Base-by-base conservation (phyloP, 495 filamentous ascomycete genomes). In the Lepraria neglecta region DNA sequence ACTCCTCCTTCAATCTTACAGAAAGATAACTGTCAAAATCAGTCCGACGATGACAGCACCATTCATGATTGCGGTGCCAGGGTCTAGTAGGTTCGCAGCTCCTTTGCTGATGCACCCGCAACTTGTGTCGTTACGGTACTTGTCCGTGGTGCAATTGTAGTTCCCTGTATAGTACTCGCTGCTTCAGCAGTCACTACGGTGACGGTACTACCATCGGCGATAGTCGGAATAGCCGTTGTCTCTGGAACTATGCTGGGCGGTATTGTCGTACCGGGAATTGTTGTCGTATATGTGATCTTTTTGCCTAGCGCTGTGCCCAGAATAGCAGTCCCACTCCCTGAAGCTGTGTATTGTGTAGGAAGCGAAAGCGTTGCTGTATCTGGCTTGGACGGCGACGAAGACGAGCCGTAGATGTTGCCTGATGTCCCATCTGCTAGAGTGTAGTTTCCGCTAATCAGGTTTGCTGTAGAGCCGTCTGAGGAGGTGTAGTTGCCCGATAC, bases 401-500 rank as follows among this genome's bases (percentile, higher is more conserved):
- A 42, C 0, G 67, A 61, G 31, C 55, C 62, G 57, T 78, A 78
- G 11, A 78, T 70, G 47, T 76, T 73, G 33, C 73, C 73, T 7
- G 59, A 67, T 17, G 61, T 53, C 24, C 75, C 74, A 58, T 72
- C 61, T 15, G 52, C 30, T 9, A 71, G 46, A 17, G 67, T 74
- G 62, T 73, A 77, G 31, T 71, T 61, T 4, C 76, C 76, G 19
- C 59, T 69, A 33, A 73, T 50, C 15, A 77, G 56, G 56, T 77
- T 76, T 0, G 68, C 73, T 0, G 31, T 65, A 27, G 69, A 66
- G 47, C 72, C 73, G 28, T 51, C 50, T 6, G 60, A 52, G 0
- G 65, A 64, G 11, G 46, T 73, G 61, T 74, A 77, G 14, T 69
- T 46, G 40, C 75, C 76, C 1, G 64, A 64, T 4, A 67, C 65